Conservation (phyloP, 108 stramenopile genomes). For the Epithemia pelagica region DNA sequence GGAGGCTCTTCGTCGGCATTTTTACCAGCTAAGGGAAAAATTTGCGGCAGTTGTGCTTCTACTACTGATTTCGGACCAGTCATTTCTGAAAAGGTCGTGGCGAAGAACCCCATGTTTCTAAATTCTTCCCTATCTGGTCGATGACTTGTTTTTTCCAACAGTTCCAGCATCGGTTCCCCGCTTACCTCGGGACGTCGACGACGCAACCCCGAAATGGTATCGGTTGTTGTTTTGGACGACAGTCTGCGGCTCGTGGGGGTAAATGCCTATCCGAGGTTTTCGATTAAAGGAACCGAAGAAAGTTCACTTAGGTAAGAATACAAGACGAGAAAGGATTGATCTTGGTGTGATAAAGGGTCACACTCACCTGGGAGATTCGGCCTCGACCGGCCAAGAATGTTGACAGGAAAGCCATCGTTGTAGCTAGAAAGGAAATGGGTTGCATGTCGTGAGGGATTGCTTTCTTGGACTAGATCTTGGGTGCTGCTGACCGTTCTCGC, state of each 20-base stretch:
- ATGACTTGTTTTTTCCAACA: too few species aligned
- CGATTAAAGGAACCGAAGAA: too few species aligned
- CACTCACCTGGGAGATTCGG: background rate
- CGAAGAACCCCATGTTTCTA: too few species aligned
- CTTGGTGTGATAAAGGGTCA: too few species aligned
- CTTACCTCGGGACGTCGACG: background rate
- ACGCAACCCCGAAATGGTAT: background rate
- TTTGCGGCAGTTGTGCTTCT: slow-evolving; percentile 12
- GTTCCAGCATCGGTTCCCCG: background rate
- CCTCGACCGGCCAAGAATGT: background rate
- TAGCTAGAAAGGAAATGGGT: background rate
- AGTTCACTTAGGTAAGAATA: too few species aligned
- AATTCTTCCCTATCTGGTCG: too few species aligned
- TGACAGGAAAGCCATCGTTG: background rate
- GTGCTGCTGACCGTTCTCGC: too few species aligned
- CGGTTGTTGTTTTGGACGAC: background rate
- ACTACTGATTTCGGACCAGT: too few species aligned
- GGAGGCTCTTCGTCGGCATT: slow-evolving; percentile 49
- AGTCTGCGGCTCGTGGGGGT: background rate
- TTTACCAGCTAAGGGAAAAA: slow-evolving; percentile 65
- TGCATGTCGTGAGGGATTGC: too few species aligned
- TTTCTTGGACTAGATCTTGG: too few species aligned
- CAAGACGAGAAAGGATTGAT: too few species aligned
- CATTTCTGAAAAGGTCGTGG: too few species aligned
- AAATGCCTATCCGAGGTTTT: background rate